These are phyloP conservation scores for Vitis vinifera DNA, from an alignment of 164 flowering plant species.

Conservation along the genomic window DNA sequence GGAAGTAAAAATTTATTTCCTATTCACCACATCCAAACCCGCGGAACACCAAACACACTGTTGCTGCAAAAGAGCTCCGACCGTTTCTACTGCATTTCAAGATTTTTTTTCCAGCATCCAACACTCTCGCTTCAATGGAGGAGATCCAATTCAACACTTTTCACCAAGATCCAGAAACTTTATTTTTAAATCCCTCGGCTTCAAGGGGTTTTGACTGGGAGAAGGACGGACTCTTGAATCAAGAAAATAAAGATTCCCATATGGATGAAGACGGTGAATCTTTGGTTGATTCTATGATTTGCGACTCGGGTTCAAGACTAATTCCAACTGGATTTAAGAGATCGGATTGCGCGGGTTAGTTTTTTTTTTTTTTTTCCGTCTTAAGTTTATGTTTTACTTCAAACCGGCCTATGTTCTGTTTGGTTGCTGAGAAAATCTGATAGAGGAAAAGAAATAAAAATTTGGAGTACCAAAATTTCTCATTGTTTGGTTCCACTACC, in stretches of 20 bases:
- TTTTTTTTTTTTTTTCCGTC: not conserved
- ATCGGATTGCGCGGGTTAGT: constrained; percentile 46
- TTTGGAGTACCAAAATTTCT: too few species aligned
- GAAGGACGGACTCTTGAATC: constrained; percentile 15
- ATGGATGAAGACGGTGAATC: constrained; percentile 28
- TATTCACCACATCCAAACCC: not conserved
- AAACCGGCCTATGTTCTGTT: too few species aligned
- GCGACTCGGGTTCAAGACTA: constrained; percentile 58
- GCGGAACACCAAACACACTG: not conserved
- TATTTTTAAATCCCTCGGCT: constrained; percentile 14
- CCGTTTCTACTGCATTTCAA: not conserved
- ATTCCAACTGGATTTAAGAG: constrained; percentile 46
- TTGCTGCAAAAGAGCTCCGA: constrained; percentile 12
- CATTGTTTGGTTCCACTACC: too few species aligned
- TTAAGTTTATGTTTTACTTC: not conserved
- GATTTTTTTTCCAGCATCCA: constrained; percentile 3
- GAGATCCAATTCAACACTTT: constrained; percentile 13
- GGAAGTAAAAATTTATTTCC: constrained; percentile 1
- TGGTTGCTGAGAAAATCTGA: too few species aligned
- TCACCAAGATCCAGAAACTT: constrained; percentile 27
- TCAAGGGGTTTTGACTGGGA: constrained; percentile 34
- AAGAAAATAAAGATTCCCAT: constrained; percentile 14
- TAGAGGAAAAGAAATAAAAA: too few species aligned
- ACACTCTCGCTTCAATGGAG: constrained; percentile 30
- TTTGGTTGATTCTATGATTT: constrained; percentile 51